Evolutionary conservation across 495 filamentous ascomycete species (phyloP).

Genomic region (Cenococcum geophilum): DNA sequence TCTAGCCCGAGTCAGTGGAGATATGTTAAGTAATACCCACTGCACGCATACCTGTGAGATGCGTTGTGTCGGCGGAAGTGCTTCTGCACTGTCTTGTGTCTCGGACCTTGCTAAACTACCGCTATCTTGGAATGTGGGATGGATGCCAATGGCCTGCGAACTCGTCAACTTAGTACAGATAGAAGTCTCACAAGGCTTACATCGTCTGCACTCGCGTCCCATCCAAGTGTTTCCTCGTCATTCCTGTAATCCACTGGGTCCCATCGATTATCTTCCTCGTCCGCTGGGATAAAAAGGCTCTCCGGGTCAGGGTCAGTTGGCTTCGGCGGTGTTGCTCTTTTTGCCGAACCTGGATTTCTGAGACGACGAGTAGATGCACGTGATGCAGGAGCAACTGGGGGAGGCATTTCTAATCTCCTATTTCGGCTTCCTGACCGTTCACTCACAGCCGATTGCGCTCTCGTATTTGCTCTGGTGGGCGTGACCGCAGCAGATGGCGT

Average conservation of each 20-base stretch:
- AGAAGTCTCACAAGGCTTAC: constrained; percentile 36
- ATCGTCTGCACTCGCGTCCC: constrained; percentile 63
- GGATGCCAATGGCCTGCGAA: constrained; percentile 30
- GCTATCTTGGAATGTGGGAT: constrained; percentile 39
- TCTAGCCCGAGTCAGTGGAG: neutral
- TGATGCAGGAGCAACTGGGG: constrained; percentile 31
- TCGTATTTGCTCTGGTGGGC: constrained; percentile 21
- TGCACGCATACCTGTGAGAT: constrained; percentile 48
- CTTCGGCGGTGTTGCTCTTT: constrained; percentile 25
- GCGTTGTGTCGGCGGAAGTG: constrained; percentile 60
- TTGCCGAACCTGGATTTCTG: constrained; percentile 16
- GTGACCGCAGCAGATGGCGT: constrained; percentile 23
- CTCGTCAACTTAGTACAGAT: constrained; percentile 9
- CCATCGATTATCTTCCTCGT: constrained; percentile 71
- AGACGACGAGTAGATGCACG: constrained; percentile 30
- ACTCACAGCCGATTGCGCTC: constrained; percentile 26
- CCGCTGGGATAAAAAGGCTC: constrained; percentile 69
- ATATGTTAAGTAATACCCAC: neutral
- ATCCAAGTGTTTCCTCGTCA: constrained; percentile 61
- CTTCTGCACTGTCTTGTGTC: constrained; percentile 34
- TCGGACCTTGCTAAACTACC: constrained; percentile 32
- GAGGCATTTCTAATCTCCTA: constrained; percentile 32
- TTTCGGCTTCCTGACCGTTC: constrained; percentile 14
- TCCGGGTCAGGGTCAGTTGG: constrained; percentile 59
- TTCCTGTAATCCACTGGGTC: constrained; percentile 71